Base-by-base conservation (phyloP, 2,329 filamentous ascomycete genomes). In the Dothiorella sarmentorum region DNA sequence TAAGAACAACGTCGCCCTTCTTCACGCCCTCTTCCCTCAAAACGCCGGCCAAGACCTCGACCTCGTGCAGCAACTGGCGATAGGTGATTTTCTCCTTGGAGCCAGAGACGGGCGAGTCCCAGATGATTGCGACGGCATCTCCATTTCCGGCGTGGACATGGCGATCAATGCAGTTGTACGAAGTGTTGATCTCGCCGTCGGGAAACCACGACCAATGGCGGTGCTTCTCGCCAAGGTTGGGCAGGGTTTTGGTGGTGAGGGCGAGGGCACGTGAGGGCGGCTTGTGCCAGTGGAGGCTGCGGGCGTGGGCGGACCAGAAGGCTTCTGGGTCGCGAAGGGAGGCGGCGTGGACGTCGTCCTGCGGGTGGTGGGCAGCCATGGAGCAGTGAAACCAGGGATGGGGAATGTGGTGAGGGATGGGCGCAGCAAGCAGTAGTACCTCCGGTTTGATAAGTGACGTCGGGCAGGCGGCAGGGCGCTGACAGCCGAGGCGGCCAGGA, bases 171-270 rank as follows among this genome's bases (percentile, higher is more conserved):
- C 91, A 95, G 71, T 97, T 97, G 78, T 91, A 96, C 65, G 89
- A 91, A 0, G 91, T 96, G 37, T 89, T 94, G 65, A 97, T 89
- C 76, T 94, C 86, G 62, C 92, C 93, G 62, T 85, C 90, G 0
- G 89, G 84, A 65, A 96, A 97, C 93, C 93, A 97, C 62, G 85
- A 83, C 91, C 92, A 97, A 68, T 88, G 85, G 40, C 85, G 81
- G 69, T 96, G 86, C 15, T 95, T 86, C 10, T 47, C 55, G n/a
- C 79, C 74, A 58, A 85, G 86, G 63, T 76, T 82, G 56, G 78
- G 73, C 3, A 94, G 77, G 7, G 78, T 83, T 73, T 89, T 92
- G 47, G 80, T 84, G 18, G 79, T 81, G 37, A 76, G 78, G 3
- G 76, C 75, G 20, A 95, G 80, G 0, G 84, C 82, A 0, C 80